These are phyloP conservation scores for Calocera cornea DNA, from an alignment of 768 basidiomycete species.

Conservation along the genomic window DNA sequence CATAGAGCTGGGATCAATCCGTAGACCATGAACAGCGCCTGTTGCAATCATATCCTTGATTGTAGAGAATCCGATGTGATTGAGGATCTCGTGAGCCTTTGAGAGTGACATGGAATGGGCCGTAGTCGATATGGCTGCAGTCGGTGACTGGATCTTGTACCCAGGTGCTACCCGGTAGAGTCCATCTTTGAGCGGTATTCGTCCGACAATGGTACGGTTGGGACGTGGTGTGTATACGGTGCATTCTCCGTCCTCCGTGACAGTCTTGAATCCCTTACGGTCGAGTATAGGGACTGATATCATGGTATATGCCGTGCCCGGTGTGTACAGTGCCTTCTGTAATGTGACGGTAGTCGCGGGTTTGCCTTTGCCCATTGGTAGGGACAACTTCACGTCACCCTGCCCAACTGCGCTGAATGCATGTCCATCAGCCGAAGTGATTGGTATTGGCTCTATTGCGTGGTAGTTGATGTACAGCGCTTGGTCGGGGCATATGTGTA, in stretches of 20 bases:
- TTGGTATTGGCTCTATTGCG: background rate
- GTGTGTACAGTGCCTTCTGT: conserved; percentile 8
- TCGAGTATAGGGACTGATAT: conserved; percentile 3
- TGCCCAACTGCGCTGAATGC: background rate
- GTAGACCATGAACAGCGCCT: background rate
- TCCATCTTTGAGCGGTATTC: background rate
- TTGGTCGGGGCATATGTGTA: background rate
- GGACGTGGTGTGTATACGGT: background rate
- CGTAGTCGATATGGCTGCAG: background rate
- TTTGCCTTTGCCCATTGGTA: background rate
- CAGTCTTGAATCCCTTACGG: background rate
- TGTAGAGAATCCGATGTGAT: background rate
- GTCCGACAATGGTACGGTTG: background rate
- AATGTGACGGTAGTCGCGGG: background rate
- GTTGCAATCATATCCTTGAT: background rate
- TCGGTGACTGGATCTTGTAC: background rate
- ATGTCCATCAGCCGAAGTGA: background rate
- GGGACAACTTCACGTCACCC: background rate
- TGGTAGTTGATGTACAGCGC: background rate
- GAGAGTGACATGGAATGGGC: background rate
- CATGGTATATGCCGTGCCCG: conserved; percentile 6
- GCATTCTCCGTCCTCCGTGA: background rate
- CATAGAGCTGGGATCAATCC: background rate
- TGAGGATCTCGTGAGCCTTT: background rate
- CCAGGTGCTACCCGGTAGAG: background rate